Evolutionary conservation across 2,329 filamentous ascomycete genomes (phyloP).

Genomic region (Cladosporium sp.): DNA sequence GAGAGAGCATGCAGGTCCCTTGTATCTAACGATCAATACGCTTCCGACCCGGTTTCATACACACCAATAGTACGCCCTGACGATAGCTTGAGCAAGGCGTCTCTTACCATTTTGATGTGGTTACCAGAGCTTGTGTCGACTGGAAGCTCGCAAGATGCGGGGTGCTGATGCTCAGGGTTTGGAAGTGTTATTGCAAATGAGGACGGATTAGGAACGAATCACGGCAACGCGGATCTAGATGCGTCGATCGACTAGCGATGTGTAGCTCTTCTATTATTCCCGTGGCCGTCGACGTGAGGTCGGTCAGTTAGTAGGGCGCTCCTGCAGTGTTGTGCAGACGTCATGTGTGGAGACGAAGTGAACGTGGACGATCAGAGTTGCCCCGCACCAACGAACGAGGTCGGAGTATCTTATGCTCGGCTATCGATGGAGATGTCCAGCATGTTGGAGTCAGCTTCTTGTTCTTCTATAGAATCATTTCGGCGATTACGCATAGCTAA

Average conservation of each 20-base stretch:
- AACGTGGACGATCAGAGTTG: not conserved
- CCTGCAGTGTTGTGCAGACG: not conserved
- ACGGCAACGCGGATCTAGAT: slow-evolving; percentile 1
- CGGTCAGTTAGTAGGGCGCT: not conserved
- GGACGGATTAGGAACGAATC: not conserved
- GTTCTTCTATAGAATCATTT: too few relatives aligned
- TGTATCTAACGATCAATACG: not conserved
- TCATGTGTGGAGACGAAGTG: slow-evolving; percentile 7
- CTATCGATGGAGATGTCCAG: not conserved
- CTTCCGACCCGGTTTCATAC: not conserved
- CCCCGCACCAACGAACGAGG: slow-evolving; percentile 4
- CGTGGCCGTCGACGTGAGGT: not conserved
- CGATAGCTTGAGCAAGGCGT: not conserved
- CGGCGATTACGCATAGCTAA: too few relatives aligned
- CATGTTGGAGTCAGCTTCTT: not conserved
- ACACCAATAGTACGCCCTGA: not conserved
- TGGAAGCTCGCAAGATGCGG: not conserved
- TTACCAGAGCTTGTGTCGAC: not conserved
- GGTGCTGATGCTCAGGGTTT: not conserved
- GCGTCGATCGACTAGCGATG: not conserved
- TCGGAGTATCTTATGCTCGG: not conserved
- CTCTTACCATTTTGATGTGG: not conserved
- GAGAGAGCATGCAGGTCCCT: not conserved
- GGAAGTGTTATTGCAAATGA: not conserved
- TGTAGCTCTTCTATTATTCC: not conserved